phyloP scores from a whole-genome alignment of 495 filamentous ascomycete genomes.

The Aspergillus nanangensis region DNA sequence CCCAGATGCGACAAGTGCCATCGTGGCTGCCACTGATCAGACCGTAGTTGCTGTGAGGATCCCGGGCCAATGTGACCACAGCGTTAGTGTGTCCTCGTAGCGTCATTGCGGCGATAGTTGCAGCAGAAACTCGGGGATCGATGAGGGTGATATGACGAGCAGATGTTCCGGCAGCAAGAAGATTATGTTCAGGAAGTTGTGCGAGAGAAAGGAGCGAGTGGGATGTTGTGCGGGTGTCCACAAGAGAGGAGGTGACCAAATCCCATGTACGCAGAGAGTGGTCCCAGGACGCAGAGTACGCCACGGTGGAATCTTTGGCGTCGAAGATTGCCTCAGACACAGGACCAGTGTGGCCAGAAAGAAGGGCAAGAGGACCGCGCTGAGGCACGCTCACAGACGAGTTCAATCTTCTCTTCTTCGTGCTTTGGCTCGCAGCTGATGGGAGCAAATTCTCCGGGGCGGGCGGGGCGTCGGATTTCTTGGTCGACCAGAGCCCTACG shows the following conservation, averaged over 20 bases:
- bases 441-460: constrained; percentile 64
- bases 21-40: constrained; percentile 83
- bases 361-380: constrained; percentile 71
- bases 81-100: constrained; percentile 86
- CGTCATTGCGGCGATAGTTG: constrained; percentile 74
- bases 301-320: constrained; percentile 76
- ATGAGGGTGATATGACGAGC: constrained; percentile 86
- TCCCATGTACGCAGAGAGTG: constrained; percentile 89
- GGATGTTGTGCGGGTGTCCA: constrained; percentile 77
- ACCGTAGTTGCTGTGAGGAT: constrained; percentile 71
- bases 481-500: constrained; percentile 80
- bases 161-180: constrained; percentile 80
- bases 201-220: constrained; percentile 73
- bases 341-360: constrained; percentile 65
- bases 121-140: constrained; percentile 74
- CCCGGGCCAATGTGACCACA: constrained; percentile 63
- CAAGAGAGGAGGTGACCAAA: constrained; percentile 66
- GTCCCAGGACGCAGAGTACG: constrained; percentile 84
- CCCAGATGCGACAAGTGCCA: constrained; percentile 88
- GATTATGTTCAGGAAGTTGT: constrained; percentile 58
- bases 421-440: constrained; percentile 46
- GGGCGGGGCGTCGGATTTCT: constrained; percentile 65
- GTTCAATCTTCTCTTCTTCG: constrained; percentile 76
- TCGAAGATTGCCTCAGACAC: constrained; percentile 79
- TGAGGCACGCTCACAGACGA: constrained; percentile 60